These are phyloP conservation scores for Phytopythium montanum DNA, from an alignment of 352 stramenopile genomes.

Conservation along the genomic window DNA sequence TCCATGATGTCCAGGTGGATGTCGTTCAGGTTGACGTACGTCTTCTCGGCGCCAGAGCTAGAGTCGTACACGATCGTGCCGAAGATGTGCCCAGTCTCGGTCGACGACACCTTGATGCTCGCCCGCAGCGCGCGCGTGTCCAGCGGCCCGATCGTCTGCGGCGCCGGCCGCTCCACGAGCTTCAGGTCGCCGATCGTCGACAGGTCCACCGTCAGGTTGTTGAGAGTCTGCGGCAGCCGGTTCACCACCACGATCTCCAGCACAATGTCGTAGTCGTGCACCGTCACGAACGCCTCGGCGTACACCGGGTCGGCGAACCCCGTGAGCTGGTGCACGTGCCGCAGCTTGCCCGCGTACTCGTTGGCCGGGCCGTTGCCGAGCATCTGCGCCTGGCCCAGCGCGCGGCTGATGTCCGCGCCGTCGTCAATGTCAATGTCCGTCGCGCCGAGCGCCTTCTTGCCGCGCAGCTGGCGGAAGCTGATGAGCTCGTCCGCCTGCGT, in stretches of 20 bases:
- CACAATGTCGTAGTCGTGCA: slow-evolving; percentile 99
- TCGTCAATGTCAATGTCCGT: slow-evolving; percentile 98
- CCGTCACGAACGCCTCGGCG: slow-evolving; percentile 98
- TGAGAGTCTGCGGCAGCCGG: slow-evolving; percentile 97
- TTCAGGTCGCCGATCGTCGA: slow-evolving; percentile 99
- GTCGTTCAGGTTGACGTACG: slow-evolving; percentile 99
- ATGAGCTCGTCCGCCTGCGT: slow-evolving; percentile 95
- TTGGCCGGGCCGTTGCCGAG: slow-evolving; percentile 41
- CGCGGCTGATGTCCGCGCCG: slow-evolving; percentile 94
- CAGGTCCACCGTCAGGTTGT: slow-evolving; percentile 98
- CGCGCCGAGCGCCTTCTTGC: slow-evolving; percentile 88
- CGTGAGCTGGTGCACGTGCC: slow-evolving; percentile 98
- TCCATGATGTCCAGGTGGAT: slow-evolving; percentile 99
- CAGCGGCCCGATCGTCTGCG: slow-evolving; percentile 96
- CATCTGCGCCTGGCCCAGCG: slow-evolving; percentile 83
- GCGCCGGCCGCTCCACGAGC: slow-evolving; percentile 98
- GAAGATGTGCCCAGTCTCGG: slow-evolving; percentile 99
- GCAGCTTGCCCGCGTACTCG: slow-evolving; percentile 90
- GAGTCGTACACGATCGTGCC: slow-evolving; percentile 99
- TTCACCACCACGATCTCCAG: slow-evolving; percentile 99
- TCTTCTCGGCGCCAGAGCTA: slow-evolving; percentile 94
- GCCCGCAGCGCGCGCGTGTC: slow-evolving; percentile 96
- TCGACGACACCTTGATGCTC: slow-evolving; percentile 99
- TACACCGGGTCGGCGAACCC: slow-evolving; percentile 99
- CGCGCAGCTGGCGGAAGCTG: slow-evolving; percentile 96